Conservation (phyloP, 306 rosid genomes). For the Abrus pulchellus region DNA sequence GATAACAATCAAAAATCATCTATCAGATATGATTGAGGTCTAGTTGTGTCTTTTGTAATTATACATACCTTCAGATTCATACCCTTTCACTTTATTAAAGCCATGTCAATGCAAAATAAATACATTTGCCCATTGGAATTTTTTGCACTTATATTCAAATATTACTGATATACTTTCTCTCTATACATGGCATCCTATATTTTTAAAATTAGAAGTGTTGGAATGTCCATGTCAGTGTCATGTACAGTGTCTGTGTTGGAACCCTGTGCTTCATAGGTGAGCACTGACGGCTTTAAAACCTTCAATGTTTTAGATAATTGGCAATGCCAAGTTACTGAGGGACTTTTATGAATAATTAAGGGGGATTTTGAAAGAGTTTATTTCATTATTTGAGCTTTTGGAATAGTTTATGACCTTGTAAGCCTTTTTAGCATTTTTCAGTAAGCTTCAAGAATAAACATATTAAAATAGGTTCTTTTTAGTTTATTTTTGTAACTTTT, state of each 20-base stretch:
- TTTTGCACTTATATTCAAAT: conserved; percentile 6
- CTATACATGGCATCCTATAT: too few species aligned
- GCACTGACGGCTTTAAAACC: conserved; percentile 27
- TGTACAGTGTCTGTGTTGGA: too few species aligned
- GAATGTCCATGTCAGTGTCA: too few species aligned
- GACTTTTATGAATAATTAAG: conserved; percentile 29
- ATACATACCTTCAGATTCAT: conserved; percentile 44
- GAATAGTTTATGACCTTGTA: neutral
- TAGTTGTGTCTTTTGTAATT: conserved; percentile 65
- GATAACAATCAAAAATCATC: conserved; percentile 71
- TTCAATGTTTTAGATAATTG: conserved; percentile 22
- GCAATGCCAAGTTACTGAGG: conserved; percentile 22
- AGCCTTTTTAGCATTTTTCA: neutral
- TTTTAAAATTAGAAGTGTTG: too few species aligned
- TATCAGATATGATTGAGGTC: conserved; percentile 93
- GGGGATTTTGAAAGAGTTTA: neutral
- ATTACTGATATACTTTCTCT: too few species aligned
- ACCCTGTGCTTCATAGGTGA: neutral
- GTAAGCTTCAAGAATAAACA: neutral
- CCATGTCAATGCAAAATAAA: conserved; percentile 38
- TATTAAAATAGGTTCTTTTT: neutral
- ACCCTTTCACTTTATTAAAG: conserved; percentile 42
- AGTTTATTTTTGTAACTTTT: neutral
- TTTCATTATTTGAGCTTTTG: neutral
- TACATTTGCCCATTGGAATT: conserved; percentile 16